Evolutionary conservation across 163 green algal species (phyloP).

Genomic region (Coccomyxa subellipsoidea): DNA sequence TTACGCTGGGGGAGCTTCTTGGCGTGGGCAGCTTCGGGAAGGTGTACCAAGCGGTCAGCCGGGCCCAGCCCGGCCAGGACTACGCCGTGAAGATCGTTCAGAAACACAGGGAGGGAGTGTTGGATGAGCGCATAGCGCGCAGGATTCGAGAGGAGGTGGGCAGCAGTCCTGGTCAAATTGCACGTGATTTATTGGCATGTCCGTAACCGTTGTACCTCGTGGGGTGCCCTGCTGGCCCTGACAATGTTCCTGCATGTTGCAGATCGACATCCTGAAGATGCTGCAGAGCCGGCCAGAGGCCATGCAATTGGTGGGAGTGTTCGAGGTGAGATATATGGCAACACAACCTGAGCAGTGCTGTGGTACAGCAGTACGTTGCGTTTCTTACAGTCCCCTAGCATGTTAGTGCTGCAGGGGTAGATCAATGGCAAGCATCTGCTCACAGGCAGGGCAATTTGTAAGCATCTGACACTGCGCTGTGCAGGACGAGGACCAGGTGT

Average conservation of each 20-base stretch:
- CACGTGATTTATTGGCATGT: not conserved
- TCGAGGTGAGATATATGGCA: conserved; percentile 12
- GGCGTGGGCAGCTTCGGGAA: conserved; percentile 31
- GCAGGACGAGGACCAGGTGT: conserved; percentile 31
- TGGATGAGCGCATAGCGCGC: not conserved
- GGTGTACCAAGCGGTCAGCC: conserved; percentile 13
- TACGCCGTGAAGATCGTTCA: conserved; percentile 26
- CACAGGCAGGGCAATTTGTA: too few species aligned
- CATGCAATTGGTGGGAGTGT: conserved; percentile 16
- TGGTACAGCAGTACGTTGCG: not conserved
- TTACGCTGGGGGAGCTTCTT: conserved; percentile 11
- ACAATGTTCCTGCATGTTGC: not conserved
- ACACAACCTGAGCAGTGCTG: not conserved
- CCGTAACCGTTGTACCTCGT: too few species aligned
- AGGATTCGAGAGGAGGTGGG: conserved; percentile 19
- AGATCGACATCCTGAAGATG: conserved; percentile 19
- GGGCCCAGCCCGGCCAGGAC: conserved; percentile 1
- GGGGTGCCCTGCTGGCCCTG: too few species aligned
- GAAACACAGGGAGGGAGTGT: conserved; percentile 13
- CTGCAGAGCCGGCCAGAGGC: conserved; percentile 21
- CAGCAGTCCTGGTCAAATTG: not conserved
- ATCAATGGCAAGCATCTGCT: not conserved
- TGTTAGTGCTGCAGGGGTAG: not conserved
- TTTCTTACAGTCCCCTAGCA: not conserved
- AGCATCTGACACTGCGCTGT: not conserved